Percentiles rank a stretch among this genome's conserved stretches.
Evolutionary conservation across 306 rosid species (phyloP).

Genomic region (Gillenia trifoliata): DNA sequence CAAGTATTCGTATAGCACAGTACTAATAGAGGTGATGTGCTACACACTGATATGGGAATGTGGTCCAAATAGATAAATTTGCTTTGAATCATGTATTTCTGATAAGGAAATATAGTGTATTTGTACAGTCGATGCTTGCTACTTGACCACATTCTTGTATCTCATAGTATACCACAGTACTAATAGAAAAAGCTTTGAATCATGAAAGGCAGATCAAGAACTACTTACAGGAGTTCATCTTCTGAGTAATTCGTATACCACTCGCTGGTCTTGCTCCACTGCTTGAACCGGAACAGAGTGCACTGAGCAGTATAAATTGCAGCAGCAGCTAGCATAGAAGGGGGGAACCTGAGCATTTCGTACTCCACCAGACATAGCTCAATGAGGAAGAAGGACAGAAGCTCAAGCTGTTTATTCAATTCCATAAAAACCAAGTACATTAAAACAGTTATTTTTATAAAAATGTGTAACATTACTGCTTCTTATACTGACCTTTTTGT

Average conservation of each 20-base stretch:
- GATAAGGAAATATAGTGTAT: too few species aligned
- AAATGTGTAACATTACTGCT: neutral
- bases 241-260: constrained; percentile 65
- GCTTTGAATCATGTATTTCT: too few species aligned
- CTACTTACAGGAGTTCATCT: constrained; percentile 64
- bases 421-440: neutral
- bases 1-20: neutral
- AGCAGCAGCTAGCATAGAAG: constrained; percentile 80
- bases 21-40: too few species aligned
- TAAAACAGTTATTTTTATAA: neutral
- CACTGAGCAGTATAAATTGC: constrained; percentile 78
- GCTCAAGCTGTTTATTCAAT: constrained; percentile 53
- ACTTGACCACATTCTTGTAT: too few species aligned
- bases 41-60: too few species aligned
- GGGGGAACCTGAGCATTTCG: constrained; percentile 64
- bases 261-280: constrained; percentile 73
- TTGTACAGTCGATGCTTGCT: too few species aligned
- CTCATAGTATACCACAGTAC: too few species aligned
- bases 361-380: constrained; percentile 79
- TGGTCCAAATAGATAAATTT: too few species aligned
- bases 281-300: constrained; percentile 43
- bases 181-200: too few species aligned
- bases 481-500: constrained; percentile 27
- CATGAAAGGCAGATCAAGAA: neutral
- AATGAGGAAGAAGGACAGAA: constrained; percentile 67